phyloP scores from a whole-genome alignment of 805 yeast species.

The Candida sakaeoensis region DNA sequence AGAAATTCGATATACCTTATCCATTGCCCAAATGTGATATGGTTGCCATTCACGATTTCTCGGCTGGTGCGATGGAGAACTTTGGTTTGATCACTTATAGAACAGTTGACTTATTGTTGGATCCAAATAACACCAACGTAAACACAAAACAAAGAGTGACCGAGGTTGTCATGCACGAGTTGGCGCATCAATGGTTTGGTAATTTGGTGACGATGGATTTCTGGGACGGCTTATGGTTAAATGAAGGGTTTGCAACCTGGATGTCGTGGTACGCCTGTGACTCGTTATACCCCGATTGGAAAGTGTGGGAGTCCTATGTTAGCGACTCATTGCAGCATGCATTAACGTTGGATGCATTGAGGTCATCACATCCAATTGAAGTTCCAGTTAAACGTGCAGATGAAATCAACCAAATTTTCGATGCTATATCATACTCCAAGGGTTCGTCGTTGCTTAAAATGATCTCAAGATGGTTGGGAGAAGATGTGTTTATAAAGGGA shows the following conservation, averaged over 20 bases:
- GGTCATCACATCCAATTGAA: constrained; percentile 83
- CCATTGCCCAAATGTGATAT: constrained; percentile 79
- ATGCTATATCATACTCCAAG: constrained; percentile 77
- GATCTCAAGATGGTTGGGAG: constrained; percentile 79
- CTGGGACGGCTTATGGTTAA: constrained; percentile 89
- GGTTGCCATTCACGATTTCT: constrained; percentile 79
- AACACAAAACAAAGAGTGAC: constrained; percentile 70
- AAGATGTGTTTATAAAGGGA: constrained; percentile 71
- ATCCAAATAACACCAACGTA: constrained; percentile 64
- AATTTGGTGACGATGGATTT: constrained; percentile 87
- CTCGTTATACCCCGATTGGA: constrained; percentile 77
- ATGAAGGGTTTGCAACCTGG: constrained; percentile 90
- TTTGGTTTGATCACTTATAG: constrained; percentile 79
- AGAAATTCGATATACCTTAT: constrained; percentile 69
- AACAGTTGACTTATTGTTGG: constrained; percentile 69
- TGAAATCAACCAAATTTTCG: constrained; percentile 81
- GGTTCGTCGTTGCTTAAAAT: constrained; percentile 77
- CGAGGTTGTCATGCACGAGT: constrained; percentile 83
- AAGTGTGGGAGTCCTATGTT: constrained; percentile 82
- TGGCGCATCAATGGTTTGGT: constrained; percentile 93
- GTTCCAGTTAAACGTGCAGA: constrained; percentile 76
- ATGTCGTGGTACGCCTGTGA: constrained; percentile 85
- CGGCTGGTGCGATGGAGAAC: constrained; percentile 90
- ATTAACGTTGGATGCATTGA: constrained; percentile 67
- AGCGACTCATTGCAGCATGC: constrained; percentile 75